Conservation (phyloP, 192 early-diverging fungal species). For the Coemansia sp. region DNA sequence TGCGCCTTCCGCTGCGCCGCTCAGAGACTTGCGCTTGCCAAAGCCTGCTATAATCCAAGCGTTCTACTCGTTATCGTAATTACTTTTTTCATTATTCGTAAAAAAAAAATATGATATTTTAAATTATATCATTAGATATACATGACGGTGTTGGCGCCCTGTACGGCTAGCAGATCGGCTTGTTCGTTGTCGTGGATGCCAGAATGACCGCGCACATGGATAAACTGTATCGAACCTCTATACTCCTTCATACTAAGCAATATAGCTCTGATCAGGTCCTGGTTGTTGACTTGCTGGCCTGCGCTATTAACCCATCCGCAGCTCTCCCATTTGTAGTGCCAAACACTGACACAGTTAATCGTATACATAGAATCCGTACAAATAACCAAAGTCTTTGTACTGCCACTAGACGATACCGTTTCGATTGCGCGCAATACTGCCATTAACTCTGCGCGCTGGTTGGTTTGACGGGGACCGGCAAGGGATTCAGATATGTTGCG, state of each 20-base stretch:
- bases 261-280: conserved; percentile 72
- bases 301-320: conserved; percentile 64
- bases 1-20: conserved; percentile 20
- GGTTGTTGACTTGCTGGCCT: conserved; percentile 69
- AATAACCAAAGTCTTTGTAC: conserved; percentile 57
- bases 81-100: background rate
- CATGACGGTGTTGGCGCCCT: conserved; percentile 58
- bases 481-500: conserved; percentile 67
- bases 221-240: conserved; percentile 28
- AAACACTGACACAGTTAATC: conserved; percentile 68
- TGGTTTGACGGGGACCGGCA: conserved; percentile 61
- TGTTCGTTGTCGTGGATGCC: conserved; percentile 78
- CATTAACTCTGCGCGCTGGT: conserved; percentile 74
- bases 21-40: conserved; percentile 27
- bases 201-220: conserved; percentile 72
- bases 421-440: conserved; percentile 64
- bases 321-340: conserved; percentile 75
- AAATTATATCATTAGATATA: too few species aligned
- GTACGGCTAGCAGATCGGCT: conserved; percentile 77
- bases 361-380: conserved; percentile 80
- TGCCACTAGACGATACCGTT: background rate
- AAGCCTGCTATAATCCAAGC: conserved; percentile 27
- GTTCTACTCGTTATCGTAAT: conserved; percentile 11
- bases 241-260: conserved; percentile 35
- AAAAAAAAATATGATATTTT: background rate